Percentiles rank a stretch among this genome's conserved stretches.
Conservation (phyloP, 257 asterid species). For the Solanum stenotomum region DNA sequence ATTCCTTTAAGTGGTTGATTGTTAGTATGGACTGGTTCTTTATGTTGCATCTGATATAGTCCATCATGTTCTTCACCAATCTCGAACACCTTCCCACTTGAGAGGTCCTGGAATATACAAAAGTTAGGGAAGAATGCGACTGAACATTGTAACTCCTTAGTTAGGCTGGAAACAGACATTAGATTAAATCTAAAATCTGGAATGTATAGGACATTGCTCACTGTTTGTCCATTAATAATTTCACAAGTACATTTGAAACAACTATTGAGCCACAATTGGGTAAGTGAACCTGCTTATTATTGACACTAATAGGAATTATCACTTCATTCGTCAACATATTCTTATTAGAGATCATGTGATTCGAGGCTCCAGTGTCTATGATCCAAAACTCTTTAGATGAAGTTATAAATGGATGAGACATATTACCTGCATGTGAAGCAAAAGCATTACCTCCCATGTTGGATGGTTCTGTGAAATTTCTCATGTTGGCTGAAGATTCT, state of each 20-base stretch:
- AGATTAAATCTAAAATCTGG: not conserved
- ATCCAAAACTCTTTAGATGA: too few species aligned
- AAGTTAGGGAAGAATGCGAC: not conserved
- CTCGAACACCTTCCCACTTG: not conserved
- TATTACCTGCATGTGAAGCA: too few species aligned
- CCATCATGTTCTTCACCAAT: not conserved
- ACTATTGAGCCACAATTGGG: not conserved
- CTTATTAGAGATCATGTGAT: too few species aligned
- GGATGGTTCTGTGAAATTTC: too few species aligned
- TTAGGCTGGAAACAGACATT: not conserved
- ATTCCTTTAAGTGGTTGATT: not conserved
- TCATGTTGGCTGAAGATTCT: too few species aligned
- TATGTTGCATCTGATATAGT: not conserved
- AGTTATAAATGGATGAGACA: too few species aligned
- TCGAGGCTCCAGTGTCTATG: too few species aligned
- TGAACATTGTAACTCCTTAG: not conserved
- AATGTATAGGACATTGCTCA: not conserved
- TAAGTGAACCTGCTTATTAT: not conserved
- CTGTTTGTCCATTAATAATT: not conserved
- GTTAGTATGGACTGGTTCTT: not conserved
- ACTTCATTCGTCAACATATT: too few species aligned
- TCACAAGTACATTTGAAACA: not conserved
- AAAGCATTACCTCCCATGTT: too few species aligned
- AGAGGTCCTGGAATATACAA: not conserved
- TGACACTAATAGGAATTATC: not conserved